These are phyloP conservation scores for Talaromyces funiculosus DNA, from an alignment of 2,329 filamentous ascomycete genomes.

Conservation along the genomic window DNA sequence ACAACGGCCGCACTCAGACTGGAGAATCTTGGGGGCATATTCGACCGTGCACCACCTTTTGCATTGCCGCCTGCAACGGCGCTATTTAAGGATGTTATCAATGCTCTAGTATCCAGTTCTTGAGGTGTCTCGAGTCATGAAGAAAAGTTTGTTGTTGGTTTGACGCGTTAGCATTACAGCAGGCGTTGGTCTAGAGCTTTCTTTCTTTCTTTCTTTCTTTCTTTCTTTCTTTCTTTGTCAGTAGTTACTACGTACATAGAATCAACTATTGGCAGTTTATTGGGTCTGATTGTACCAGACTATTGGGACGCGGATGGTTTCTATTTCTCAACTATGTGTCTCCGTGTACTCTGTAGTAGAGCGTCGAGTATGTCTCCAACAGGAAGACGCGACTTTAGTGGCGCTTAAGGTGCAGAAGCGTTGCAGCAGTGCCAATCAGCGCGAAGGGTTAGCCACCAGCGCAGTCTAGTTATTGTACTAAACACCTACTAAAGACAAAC, in stretches of 20 bases:
- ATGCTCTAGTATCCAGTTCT: conserved; percentile 21
- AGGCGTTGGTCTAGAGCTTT: neutral
- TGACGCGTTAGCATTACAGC: neutral
- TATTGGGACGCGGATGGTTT: neutral
- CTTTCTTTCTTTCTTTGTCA: neutral
- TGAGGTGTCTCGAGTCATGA: conserved; percentile 1
- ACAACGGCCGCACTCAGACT: conserved; percentile 9
- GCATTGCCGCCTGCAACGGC: conserved; percentile 32
- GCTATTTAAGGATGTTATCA: conserved; percentile 36
- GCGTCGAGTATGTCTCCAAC: neutral
- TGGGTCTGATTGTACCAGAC: neutral
- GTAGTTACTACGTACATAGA: neutral
- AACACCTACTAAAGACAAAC: neutral
- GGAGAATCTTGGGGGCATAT: conserved; percentile 31
- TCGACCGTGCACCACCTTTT: conserved; percentile 35
- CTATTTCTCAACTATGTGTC: neutral
- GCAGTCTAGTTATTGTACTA: neutral
- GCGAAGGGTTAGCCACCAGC: neutral
- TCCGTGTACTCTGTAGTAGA: too few species aligned
- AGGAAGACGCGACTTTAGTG: conserved; percentile 11
- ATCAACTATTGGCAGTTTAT: neutral
- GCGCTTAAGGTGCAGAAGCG: conserved; percentile 9
- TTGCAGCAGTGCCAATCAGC: conserved; percentile 4
- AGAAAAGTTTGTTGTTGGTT: neutral
- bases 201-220: too few species aligned